Percentiles rank a stretch among this genome's conserved stretches.
phyloP scores from a whole-genome alignment of 768 basidiomycete species.

The Boletus sp. region DNA sequence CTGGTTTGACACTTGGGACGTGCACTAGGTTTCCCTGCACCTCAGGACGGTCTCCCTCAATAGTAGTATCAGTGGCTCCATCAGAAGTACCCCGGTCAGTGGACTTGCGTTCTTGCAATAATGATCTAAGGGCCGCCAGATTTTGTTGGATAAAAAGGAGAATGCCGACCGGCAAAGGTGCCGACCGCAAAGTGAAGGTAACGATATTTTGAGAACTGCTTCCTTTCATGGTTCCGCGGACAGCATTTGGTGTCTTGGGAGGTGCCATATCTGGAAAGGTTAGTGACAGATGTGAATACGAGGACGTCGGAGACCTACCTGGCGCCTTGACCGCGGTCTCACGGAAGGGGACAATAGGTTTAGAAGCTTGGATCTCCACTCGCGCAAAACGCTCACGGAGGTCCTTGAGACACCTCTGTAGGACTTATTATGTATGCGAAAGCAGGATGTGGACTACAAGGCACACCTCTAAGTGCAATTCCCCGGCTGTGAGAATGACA shows the following conservation, averaged over 20 bases:
- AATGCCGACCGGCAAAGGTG: constrained; percentile 71
- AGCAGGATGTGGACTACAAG: not conserved
- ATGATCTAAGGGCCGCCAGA: constrained; percentile 54
- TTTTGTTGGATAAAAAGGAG: constrained; percentile 79
- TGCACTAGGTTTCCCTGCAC: constrained; percentile 58
- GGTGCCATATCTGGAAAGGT: constrained; percentile 75
- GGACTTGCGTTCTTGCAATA: constrained; percentile 51
- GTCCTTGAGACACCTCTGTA: constrained; percentile 91
- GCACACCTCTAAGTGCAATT: constrained; percentile 88
- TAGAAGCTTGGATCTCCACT: constrained; percentile 89
- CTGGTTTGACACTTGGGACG: constrained; percentile 63
- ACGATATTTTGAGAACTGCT: constrained; percentile 67
- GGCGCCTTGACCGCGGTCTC: constrained; percentile 85
- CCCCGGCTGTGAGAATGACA: constrained; percentile 94
- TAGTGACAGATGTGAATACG: not conserved
- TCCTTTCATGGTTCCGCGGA: constrained; percentile 77
- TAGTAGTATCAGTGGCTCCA: constrained; percentile 10
- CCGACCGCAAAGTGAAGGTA: constrained; percentile 80
- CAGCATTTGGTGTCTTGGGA: constrained; percentile 66
- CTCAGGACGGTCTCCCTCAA: constrained; percentile 40
- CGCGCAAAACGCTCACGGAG: constrained; percentile 93
- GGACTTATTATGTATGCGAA: not conserved
- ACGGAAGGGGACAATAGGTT: constrained; percentile 96
- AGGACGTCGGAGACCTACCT: constrained; percentile 43
- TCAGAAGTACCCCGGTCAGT: constrained; percentile 31